Conservation (phyloP, 805 yeast species). For the Ascoidea rubescens region DNA sequence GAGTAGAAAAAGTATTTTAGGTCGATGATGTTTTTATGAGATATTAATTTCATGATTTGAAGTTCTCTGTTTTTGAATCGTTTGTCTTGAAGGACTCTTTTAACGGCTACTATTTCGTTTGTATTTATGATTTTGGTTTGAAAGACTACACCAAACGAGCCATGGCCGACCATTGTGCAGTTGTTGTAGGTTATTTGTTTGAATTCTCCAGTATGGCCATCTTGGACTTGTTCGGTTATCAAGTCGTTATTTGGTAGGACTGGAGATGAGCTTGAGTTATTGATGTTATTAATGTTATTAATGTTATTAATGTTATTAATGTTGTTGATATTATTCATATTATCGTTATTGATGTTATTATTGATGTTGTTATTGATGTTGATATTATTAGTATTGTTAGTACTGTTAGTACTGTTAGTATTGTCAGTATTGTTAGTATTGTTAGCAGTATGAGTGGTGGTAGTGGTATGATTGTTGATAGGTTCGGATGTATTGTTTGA, state of each 20-base stretch:
- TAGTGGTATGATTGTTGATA: not conserved
- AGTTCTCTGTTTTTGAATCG: conserved; percentile 89
- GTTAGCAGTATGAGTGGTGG: conserved; percentile 5
- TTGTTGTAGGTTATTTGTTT: conserved; percentile 62
- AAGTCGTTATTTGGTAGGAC: conserved; percentile 5
- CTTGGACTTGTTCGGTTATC: conserved; percentile 44
- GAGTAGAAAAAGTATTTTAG: conserved; percentile 78
- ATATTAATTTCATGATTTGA: conserved; percentile 84
- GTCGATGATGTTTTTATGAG: conserved; percentile 79
- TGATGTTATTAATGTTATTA: not conserved
- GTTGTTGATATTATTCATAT: conserved; percentile 5
- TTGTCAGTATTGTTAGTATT: not conserved
- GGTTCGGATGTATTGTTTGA: not conserved
- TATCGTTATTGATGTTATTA: not conserved
- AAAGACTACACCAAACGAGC: conserved; percentile 98
- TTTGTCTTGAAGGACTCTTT: conserved; percentile 91
- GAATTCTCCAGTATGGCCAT: conserved; percentile 55
- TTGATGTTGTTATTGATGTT: not conserved
- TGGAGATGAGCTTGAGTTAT: conserved; percentile 3
- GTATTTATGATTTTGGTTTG: conserved; percentile 68
- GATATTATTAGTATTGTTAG: not conserved
- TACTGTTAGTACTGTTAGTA: not conserved
- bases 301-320: not conserved
- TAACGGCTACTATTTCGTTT: conserved; percentile 78
- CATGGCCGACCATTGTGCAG: conserved; percentile 91